Base-by-base conservation (phyloP, 306 rosid species). In the Trifolium dubium region DNA sequence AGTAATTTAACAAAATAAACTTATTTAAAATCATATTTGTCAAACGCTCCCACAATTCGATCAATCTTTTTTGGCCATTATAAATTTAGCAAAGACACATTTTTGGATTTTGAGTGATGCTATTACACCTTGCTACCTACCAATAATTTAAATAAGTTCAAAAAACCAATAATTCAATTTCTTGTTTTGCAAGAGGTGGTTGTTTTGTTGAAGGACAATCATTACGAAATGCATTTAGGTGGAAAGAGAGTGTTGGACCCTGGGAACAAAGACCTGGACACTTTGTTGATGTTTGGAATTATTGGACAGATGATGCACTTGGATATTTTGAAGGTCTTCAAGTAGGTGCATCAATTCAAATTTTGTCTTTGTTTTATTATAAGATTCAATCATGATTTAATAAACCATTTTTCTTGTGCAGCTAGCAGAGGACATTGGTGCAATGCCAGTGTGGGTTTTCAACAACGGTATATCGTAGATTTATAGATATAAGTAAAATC, bases 181-280 rank as follows among this genome's bases (percentile, higher is more conserved):
- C 10, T 76, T 67, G 3, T 77, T 13, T 80, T 80, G 77, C 74
- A 13, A 73, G 0, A 83, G 87, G 87, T 77, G 98, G 98, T 34
- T 93, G 97, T 80, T 93, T 84, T 64, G 73, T 93, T 47, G 97
- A 93, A 83, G 98, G 98, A 56, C 76, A 83, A 18, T 83, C 86
- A 86, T 77, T 93, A 77, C 88, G 88, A 77, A 93, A 93, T 75
- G 97, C 98, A 77, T 93, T 93, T 77, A 79, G 97, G 31, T 93
- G 98, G 98, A 93, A 91, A 80, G 89, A 83, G 60, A 83, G 88
- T 34, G 31, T 91, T 78, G 96, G 98, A 67, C 85, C 92, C 0
- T 91, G 97, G 98, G 94, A 93, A 78, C 77, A 91, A 69, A 91
- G 98, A 68, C 91, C 96, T 30, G 98, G 97, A 10, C 98, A 93